Evolutionary conservation across 2,329 filamentous ascomycete genomes (phyloP).

Genomic region (Colletotrichum sp.): DNA sequence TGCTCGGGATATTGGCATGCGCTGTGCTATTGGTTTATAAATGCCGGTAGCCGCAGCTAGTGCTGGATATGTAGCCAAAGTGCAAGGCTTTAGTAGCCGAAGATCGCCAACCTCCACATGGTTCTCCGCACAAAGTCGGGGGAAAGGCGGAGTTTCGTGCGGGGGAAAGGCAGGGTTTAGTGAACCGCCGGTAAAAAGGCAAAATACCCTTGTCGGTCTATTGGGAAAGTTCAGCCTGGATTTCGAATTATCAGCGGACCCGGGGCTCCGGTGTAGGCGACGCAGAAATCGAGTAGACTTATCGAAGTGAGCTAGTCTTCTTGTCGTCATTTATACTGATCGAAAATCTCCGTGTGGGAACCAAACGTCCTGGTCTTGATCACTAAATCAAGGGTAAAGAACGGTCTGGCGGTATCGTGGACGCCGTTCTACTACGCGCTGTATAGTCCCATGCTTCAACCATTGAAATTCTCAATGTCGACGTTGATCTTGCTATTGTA

Average conservation of each 20-base stretch:
- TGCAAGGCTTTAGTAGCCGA: not conserved
- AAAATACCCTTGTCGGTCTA: not conserved
- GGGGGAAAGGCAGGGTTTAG: not conserved
- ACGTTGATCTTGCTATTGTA: not conserved
- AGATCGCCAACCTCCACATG: not conserved
- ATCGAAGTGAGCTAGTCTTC: not conserved
- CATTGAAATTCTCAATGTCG: not conserved
- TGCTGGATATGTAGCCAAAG: not conserved
- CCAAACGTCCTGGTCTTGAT: not conserved
- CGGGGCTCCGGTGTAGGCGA: not conserved
- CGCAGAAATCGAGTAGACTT: not conserved
- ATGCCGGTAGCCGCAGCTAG: not conserved
- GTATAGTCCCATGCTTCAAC: not conserved
- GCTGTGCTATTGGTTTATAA: not conserved
- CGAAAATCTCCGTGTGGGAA: not conserved
- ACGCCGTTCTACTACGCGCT: not conserved
- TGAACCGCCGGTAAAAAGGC: not conserved
- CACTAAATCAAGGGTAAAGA: not conserved
- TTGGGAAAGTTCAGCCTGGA: not conserved
- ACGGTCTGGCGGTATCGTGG: not conserved
- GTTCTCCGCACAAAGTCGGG: not conserved
- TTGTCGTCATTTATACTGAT: not conserved
- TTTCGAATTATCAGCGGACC: not conserved
- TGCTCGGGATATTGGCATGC: not conserved
- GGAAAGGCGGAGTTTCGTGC: not conserved